phyloP scores from a whole-genome alignment of 2,329 filamentous ascomycete species.

The Neurospora sp. region DNA sequence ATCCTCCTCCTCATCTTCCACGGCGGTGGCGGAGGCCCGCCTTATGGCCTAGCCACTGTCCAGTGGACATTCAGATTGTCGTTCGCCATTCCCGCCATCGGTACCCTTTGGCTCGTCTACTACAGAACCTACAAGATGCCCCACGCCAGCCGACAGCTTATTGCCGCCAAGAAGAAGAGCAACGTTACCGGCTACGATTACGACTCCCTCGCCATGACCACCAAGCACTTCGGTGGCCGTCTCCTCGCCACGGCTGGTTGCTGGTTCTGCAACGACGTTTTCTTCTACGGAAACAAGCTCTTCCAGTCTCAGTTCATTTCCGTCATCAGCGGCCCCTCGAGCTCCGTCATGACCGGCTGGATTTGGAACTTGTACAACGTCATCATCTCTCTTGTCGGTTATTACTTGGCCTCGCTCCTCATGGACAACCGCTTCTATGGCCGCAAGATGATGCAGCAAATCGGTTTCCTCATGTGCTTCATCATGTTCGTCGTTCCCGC shows the following conservation, averaged over 20 bases:
- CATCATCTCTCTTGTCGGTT: constrained; percentile 73
- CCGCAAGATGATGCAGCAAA: constrained; percentile 90
- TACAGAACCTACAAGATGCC: constrained; percentile 95
- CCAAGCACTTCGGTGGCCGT: constrained; percentile 77
- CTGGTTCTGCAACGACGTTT: constrained; percentile 96
- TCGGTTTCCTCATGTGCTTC: constrained; percentile 90
- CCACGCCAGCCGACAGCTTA: constrained; percentile 72
- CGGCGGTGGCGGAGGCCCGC: constrained; percentile 62
- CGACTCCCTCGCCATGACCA: constrained; percentile 68
- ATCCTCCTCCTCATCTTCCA: constrained; percentile 82
- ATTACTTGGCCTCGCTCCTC: constrained; percentile 80
- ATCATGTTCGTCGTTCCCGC: constrained; percentile 87
- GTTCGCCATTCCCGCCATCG: constrained; percentile 82
- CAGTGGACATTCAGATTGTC: constrained; percentile 91
- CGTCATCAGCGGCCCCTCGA: constrained; percentile 60
- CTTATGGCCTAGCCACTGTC: constrained; percentile 66
- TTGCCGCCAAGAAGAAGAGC: constrained; percentile 72
- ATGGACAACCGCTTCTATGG: constrained; percentile 97
- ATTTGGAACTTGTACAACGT: constrained; percentile 90
- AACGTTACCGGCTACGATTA: constrained; percentile 89
- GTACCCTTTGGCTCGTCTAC: constrained; percentile 91
- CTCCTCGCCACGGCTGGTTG: constrained; percentile 76
- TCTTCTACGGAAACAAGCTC: constrained; percentile 99
- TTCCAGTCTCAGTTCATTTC: constrained; percentile 88
- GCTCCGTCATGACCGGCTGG: constrained; percentile 78